Percentiles rank a stretch among this genome's conserved stretches.
phyloP scores from a whole-genome alignment of 2,329 filamentous ascomycete genomes.

The Pseudopithomyces chartarum region DNA sequence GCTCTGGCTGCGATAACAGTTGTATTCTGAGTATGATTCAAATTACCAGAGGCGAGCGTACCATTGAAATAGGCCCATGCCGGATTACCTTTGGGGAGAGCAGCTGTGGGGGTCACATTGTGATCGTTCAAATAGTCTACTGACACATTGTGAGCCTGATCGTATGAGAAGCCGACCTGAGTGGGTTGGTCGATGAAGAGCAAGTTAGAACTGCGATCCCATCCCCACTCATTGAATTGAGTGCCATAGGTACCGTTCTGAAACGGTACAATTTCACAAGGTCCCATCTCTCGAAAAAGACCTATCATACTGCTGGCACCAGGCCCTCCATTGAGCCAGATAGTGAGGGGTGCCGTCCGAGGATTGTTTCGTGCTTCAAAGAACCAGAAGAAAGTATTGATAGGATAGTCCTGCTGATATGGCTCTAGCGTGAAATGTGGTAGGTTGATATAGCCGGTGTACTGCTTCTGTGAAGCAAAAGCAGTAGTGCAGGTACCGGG shows the following conservation, averaged over 20 bases:
- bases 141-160: conserved; percentile 61
- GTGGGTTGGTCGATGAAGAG: conserved; percentile 68
- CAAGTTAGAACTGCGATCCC: conserved; percentile 66
- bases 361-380: conserved; percentile 62
- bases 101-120: conserved; percentile 28
- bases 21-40: conserved; percentile 58
- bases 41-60: conserved; percentile 65
- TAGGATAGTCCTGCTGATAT: conserved; percentile 35
- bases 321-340: conserved; percentile 70
- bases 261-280: conserved; percentile 50
- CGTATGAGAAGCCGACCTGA: conserved; percentile 72
- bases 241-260: conserved; percentile 58
- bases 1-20: conserved; percentile 62
- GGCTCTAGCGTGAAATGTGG: conserved; percentile 56
- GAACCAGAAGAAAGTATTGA: conserved; percentile 68
- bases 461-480: conserved; percentile 69
- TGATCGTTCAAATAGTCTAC: conserved; percentile 38
- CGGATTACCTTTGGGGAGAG: conserved; percentile 32
- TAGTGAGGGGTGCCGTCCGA: conserved; percentile 57
- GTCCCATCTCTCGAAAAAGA: conserved; percentile 65
- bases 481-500: conserved; percentile 67
- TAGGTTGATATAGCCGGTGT: conserved; percentile 70
- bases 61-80: conserved; percentile 61
- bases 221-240: conserved; percentile 65
- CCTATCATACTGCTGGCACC: conserved; percentile 69